Evolutionary conservation across 2,329 filamentous ascomycete genomes (phyloP).

Genomic region (Botryotinia convoluta): DNA sequence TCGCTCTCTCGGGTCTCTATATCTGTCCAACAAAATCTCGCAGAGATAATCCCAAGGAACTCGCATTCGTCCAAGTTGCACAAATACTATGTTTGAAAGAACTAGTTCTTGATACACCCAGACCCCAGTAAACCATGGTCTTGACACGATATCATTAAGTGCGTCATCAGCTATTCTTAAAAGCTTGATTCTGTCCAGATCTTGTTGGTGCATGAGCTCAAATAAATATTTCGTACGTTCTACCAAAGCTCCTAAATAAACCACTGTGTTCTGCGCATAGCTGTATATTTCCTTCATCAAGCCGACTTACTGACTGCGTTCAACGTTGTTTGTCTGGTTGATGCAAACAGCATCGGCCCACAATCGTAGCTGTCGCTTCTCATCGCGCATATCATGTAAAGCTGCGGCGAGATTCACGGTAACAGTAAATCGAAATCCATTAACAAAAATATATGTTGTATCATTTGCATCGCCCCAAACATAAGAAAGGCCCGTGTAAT

Average conservation of each 20-base stretch:
- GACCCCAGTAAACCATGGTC: constrained; percentile 8
- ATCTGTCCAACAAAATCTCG: not conserved
- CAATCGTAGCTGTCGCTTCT: not conserved
- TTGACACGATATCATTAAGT: not conserved
- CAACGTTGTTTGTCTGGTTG: not conserved
- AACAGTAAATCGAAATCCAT: not conserved
- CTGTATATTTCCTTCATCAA: not conserved
- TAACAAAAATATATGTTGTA: not conserved
- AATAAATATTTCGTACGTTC: not conserved
- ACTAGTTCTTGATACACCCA: constrained; percentile 3
- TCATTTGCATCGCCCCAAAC: constrained; percentile 6
- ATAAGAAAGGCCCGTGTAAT: not conserved
- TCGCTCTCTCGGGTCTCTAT: no score
- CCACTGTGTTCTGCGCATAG: not conserved
- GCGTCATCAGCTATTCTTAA: not conserved
- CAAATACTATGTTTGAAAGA: not conserved
- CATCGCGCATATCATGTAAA: not conserved
- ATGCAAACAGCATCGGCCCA: constrained; percentile 6
- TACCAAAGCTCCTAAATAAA: not conserved
- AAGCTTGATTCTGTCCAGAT: not conserved
- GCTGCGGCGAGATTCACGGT: not conserved
- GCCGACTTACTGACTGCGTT: not conserved
- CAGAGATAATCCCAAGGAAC: not conserved
- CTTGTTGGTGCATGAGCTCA: not conserved
- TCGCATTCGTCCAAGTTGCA: not conserved